phyloP scores from a whole-genome alignment of 495 filamentous ascomycete genomes.

The Penicillium diatomitis region DNA sequence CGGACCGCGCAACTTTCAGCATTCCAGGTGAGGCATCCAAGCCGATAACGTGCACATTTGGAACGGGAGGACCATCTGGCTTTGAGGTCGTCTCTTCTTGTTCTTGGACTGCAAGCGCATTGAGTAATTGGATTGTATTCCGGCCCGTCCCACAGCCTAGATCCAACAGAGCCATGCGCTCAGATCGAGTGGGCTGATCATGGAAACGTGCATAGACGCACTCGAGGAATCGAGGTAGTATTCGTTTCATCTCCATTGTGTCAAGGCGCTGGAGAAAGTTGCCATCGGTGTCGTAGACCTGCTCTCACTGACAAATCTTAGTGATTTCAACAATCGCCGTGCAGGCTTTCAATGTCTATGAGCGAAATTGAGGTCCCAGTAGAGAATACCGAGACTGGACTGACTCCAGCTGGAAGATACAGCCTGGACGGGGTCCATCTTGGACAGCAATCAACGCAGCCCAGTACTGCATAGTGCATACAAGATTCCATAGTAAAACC shows the following conservation, averaged over 20 bases:
- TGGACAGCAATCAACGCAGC: too few relatives aligned
- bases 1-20: constrained; percentile 45
- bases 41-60: constrained; percentile 27
- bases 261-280: constrained; percentile 69
- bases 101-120: constrained; percentile 5
- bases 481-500: too few relatives aligned
- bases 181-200: constrained; percentile 16
- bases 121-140: constrained; percentile 51
- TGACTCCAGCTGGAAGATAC: too few relatives aligned
- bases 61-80: background rate
- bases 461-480: too few relatives aligned
- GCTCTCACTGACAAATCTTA: background rate
- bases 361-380: background rate
- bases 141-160: constrained; percentile 65
- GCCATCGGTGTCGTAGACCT: constrained; percentile 61
- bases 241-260: constrained; percentile 42
- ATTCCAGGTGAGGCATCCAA: constrained; percentile 44
- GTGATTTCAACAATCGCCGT: background rate
- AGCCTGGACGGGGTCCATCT: too few relatives aligned
- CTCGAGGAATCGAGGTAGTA: constrained; percentile 47
- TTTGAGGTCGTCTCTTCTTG: background rate
- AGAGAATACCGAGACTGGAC: too few relatives aligned
- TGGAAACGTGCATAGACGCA: constrained; percentile 13
- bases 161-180: constrained; percentile 35
- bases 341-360: background rate